Evolutionary conservation across 441 rosid species (phyloP), one percentile per base, ranked within the genome.

Genomic region (Erysimum pusillum): DNA sequence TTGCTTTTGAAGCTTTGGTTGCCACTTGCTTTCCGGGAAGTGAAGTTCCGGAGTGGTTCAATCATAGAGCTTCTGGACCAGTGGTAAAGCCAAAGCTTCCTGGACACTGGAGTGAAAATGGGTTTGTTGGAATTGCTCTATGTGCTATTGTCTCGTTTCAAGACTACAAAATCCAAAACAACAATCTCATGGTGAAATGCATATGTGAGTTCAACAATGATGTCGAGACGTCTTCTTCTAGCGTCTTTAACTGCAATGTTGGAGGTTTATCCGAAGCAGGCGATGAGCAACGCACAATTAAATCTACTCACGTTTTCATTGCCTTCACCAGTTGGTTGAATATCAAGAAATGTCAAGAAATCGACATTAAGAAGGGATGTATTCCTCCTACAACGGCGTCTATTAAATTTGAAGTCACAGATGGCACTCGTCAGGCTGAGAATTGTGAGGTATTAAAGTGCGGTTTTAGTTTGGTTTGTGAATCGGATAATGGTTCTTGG

Each of bases 1-100:
- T 56, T 41, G 31, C 32, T 15, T 69, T 31, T 28, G 73, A 69
- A 31, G 7, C 31, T 35, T 34, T 48, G 75, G 48, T 28, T 18
- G 36, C 58, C 49, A 58, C 75, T 45, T 58, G 75, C 49, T 71
- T 59, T 48, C 75, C 75, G 12, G 75, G 75, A 71, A 32, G 15
- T 71, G 75, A 18, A 59, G 66, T 71, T 58, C 75, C 67, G 18
- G 65, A 35, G 0, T 71, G 75, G 75, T 71, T 71, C 3, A 6
- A 1, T 14, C 18, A 70, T 45, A 44, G 4, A 35, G 67, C 75
- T 34, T 45, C 57, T 58, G 75, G 75, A 34, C 35, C 75, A 6
- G 46, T 46, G 48, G 46, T 71, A 20, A 35, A 59, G 46, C 49
- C 28, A 28, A 28, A 28, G 31, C 31, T 28, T 28, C 46, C 46